A percentile compares a stretch with the other conserved stretches of the same genome.
phyloP scores from a whole-genome alignment of 495 filamentous ascomycete genomes.

The Penicillium silybi region DNA sequence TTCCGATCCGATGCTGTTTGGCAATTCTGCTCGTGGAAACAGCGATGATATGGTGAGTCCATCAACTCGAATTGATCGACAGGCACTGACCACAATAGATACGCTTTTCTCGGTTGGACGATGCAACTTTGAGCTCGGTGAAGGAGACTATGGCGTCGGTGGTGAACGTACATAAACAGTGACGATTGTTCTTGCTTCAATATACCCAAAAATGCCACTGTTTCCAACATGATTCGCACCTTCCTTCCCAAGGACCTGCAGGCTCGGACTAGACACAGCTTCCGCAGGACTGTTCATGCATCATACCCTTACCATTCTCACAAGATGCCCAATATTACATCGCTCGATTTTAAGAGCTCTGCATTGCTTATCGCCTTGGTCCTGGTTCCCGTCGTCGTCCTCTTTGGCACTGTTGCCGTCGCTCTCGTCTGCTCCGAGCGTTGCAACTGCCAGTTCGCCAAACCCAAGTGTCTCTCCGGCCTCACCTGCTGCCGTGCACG shows the following conservation, averaged over 20 bases:
- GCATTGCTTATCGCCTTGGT: slow-evolving; percentile 47
- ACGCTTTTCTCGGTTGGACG: slow-evolving; percentile 63
- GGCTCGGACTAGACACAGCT: not conserved
- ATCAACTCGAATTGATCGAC: not conserved
- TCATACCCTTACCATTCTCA: slow-evolving; percentile 2
- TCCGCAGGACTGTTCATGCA: not conserved
- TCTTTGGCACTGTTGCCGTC: slow-evolving; percentile 40
- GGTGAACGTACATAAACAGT: slow-evolving; percentile 34
- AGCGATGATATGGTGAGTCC: slow-evolving; percentile 63
- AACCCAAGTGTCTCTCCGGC: slow-evolving; percentile 9
- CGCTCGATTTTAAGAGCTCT: slow-evolving; percentile 31
- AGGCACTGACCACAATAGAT: slow-evolving; percentile 45
- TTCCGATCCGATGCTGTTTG: slow-evolving; percentile 73
- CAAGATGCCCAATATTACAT: slow-evolving; percentile 31
- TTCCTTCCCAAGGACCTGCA: not conserved
- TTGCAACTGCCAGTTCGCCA: slow-evolving; percentile 25
- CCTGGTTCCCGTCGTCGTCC: slow-evolving; percentile 52
- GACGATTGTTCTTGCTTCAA: slow-evolving; percentile 17
- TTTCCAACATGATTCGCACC: slow-evolving; percentile 3
- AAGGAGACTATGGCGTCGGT: slow-evolving; percentile 59
- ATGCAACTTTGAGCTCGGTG: slow-evolving; percentile 51
- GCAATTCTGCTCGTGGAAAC: slow-evolving; percentile 49
- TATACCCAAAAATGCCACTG: slow-evolving; percentile 20
- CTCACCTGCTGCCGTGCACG: slow-evolving; percentile 1
- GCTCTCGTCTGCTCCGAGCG: slow-evolving; percentile 43